Evolutionary conservation across 2,329 filamentous ascomycete genomes (phyloP).

Genomic region (Massarina eburnea): DNA sequence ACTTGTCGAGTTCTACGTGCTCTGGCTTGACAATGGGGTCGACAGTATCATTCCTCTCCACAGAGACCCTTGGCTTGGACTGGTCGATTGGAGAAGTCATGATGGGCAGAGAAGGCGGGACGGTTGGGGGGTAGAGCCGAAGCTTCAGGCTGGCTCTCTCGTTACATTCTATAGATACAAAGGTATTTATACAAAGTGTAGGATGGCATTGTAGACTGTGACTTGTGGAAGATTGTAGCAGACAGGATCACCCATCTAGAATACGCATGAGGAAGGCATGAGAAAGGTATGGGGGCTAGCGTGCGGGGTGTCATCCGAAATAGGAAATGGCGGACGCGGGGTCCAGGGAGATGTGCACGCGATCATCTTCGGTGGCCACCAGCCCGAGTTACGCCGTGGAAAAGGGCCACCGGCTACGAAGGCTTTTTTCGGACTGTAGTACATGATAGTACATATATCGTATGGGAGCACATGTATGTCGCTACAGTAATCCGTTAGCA

Average conservation of each 20-base stretch:
- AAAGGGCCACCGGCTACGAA: too few species aligned
- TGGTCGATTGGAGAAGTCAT: conserved; percentile 1
- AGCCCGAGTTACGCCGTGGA: not conserved
- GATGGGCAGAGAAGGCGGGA: not conserved
- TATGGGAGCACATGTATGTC: too few species aligned
- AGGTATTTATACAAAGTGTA: not conserved
- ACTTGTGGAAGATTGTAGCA: not conserved
- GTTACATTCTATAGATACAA: not conserved
- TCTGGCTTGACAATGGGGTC: not conserved
- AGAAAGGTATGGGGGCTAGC: not conserved
- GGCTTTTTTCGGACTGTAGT: not conserved
- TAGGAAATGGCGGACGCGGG: not conserved
- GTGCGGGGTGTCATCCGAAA: not conserved
- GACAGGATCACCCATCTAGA: too few species aligned
- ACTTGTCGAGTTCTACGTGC: conserved; percentile 22
- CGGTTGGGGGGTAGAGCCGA: not conserved
- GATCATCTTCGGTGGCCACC: not conserved
- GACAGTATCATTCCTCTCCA: conserved; percentile 7
- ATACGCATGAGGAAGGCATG: not conserved
- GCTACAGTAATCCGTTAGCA: too few species aligned
- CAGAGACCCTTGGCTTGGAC: conserved; percentile 7
- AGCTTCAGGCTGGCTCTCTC: not conserved
- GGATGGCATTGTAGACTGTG: not conserved
- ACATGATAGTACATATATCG: not conserved
- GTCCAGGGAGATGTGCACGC: not conserved